Conservation (phyloP, 202 grass and related monocot genomes). For the Setaria viridis region DNA sequence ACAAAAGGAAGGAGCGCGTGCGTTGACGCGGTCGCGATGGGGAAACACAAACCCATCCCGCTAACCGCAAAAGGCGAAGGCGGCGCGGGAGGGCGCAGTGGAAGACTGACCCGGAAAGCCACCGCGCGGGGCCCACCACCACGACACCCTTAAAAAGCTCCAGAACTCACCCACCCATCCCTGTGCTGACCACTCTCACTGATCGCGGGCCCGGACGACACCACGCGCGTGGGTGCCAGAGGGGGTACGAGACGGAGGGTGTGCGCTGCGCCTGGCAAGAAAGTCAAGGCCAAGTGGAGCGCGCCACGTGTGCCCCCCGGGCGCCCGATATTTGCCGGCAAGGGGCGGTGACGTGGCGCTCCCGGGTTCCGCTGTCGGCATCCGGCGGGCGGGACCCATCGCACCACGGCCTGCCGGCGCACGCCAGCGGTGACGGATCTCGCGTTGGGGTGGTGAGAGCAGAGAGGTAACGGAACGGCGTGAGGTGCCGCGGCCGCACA, state of each 20-base stretch:
- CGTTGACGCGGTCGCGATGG: slow-evolving; percentile 5
- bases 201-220: background rate
- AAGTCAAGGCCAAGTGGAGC: background rate
- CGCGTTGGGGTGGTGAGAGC: background rate
- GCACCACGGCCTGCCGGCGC: background rate
- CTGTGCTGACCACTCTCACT: accelerated
- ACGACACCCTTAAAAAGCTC: too few relatives aligned
- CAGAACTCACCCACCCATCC: accelerated
- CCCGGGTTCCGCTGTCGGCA: slow-evolving; percentile 3
- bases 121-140: background rate
- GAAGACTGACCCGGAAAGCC: slow-evolving; percentile 36
- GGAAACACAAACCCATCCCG: background rate
- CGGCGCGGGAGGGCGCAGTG: background rate
- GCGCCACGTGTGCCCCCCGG: background rate
- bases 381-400: background rate
- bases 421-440: slow-evolving; percentile 17
- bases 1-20: background rate
- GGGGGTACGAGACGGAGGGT: too few relatives aligned
- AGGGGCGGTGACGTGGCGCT: slow-evolving; percentile 2
- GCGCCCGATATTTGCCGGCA: slow-evolving; percentile 30
- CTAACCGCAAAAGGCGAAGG: background rate
- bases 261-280: too few relatives aligned
- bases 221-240: background rate
- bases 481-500: background rate
- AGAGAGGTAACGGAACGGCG: background rate